phyloP scores from a whole-genome alignment of 106 monocot genomes.

The Amphibolis antarctica region DNA sequence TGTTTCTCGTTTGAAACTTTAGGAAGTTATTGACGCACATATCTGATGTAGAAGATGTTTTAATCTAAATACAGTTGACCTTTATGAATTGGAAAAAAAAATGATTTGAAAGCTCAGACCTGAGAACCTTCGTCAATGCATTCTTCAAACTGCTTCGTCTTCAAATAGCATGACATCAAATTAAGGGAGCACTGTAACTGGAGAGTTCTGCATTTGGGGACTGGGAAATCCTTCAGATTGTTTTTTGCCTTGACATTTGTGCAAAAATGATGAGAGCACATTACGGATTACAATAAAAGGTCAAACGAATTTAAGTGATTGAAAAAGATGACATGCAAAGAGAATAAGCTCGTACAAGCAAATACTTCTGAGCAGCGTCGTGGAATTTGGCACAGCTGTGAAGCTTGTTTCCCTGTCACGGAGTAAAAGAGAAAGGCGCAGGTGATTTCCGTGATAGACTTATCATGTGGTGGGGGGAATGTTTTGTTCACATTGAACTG shows the following conservation, averaged over 20 bases:
- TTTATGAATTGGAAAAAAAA: too few relatives aligned
- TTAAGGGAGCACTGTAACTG: conserved; percentile 84
- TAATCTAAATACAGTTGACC: too few relatives aligned
- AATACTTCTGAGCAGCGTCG: conserved; percentile 78
- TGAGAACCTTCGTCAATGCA: conserved; percentile 91
- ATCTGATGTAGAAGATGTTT: too few relatives aligned
- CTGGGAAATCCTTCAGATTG: conserved; percentile 64
- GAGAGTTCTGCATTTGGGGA: conserved; percentile 43
- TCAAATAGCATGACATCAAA: conserved; percentile 93
- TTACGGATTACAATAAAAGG: neutral
- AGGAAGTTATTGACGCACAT: too few relatives aligned
- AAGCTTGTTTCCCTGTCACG: conserved; percentile 70
- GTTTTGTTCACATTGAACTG: too few relatives aligned
- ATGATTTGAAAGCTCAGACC: conserved; percentile 19
- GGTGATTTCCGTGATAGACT: too few relatives aligned
- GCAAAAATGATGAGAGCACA: neutral
- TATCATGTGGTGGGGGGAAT: too few relatives aligned
- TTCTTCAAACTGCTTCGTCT: conserved; percentile 57
- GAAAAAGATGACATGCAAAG: neutral
- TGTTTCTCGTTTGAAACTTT: too few relatives aligned
- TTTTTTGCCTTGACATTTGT: conserved; percentile 57
- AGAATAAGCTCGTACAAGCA: conserved; percentile 37
- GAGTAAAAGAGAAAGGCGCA: neutral
- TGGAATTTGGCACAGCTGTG: conserved; percentile 48
- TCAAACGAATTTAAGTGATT: neutral